Percentiles rank a stretch among this genome's conserved stretches.
phyloP scores from a whole-genome alignment of 345 rosid genomes.

The Psidium guajava region DNA sequence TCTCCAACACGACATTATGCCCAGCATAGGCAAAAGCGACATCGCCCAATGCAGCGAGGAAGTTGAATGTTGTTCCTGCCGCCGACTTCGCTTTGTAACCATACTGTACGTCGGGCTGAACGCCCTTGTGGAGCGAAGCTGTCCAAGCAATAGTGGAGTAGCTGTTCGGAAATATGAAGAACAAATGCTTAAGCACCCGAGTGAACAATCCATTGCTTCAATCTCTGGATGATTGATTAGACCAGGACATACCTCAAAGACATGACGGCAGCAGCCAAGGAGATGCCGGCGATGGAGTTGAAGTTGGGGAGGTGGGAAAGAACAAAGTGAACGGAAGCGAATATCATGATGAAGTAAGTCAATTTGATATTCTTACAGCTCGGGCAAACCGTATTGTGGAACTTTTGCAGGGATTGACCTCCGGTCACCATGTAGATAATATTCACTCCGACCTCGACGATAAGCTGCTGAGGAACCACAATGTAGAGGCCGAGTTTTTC shows the following conservation, averaged over 20 bases:
- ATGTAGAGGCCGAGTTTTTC: slow-evolving; percentile 72
- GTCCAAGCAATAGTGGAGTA: slow-evolving; percentile 78
- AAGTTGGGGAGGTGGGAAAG: slow-evolving; percentile 84
- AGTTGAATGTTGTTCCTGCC: too few species aligned
- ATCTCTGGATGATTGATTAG: neutral
- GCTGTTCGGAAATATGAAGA: slow-evolving; percentile 11
- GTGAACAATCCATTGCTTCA: neutral
- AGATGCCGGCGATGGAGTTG: slow-evolving; percentile 30
- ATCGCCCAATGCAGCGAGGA: too few species aligned
- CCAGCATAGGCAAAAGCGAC: too few species aligned
- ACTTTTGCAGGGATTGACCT: slow-evolving; percentile 47
- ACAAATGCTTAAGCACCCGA: neutral
- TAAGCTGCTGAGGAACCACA: slow-evolving; percentile 73
- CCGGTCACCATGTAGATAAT: slow-evolving; percentile 80
- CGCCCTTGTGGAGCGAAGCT: slow-evolving; percentile 18
- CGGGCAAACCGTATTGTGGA: slow-evolving; percentile 37
- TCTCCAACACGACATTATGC: too few species aligned
- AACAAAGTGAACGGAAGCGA: slow-evolving; percentile 43
- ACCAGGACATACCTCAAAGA: too few species aligned
- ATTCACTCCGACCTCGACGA: slow-evolving; percentile 57
- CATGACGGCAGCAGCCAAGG: too few species aligned
- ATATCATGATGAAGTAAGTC: slow-evolving; percentile 72
- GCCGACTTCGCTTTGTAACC: too few species aligned
- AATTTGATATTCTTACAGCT: slow-evolving; percentile 27
- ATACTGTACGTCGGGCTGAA: too few species aligned